A percentile compares a stretch with the other conserved stretches of the same genome.
Evolutionary conservation across 1,284 basidiomycete species (phyloP).

Genomic region (Schizophyllum amplum): DNA sequence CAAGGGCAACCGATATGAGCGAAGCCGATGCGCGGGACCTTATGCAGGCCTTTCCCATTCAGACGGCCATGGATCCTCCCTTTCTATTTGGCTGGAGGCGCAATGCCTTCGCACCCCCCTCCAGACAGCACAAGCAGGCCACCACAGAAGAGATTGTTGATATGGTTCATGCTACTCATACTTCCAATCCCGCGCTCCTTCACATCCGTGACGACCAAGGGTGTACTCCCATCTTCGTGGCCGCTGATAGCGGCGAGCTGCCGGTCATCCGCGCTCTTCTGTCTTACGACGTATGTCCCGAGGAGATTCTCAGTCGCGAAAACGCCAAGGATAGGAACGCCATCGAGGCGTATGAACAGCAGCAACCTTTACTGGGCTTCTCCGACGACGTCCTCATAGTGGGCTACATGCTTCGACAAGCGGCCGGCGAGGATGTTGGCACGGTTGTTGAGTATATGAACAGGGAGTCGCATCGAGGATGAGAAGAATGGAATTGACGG

Average conservation of each 20-base stretch:
- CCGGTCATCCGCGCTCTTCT: slow-evolving; percentile 4
- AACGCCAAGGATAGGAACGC: slow-evolving; percentile 4
- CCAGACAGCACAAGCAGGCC: too few relatives aligned
- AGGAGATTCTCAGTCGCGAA: slow-evolving; percentile 6
- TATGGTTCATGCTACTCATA: background rate
- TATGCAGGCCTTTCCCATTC: too few relatives aligned
- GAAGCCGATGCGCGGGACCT: too few relatives aligned
- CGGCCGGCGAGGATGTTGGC: background rate
- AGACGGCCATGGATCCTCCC: too few relatives aligned
- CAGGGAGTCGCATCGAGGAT: slow-evolving; percentile 5
- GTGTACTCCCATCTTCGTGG: slow-evolving; percentile 5
- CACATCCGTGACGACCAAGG: slow-evolving; percentile 2
- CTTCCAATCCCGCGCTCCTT: slow-evolving; percentile 1
- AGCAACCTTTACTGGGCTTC: background rate
- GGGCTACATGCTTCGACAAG: background rate
- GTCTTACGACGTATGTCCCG: background rate
- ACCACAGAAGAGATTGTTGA: background rate
- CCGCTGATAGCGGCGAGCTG: slow-evolving; percentile 4
- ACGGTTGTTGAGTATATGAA: slow-evolving; percentile 3
- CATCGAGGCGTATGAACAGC: slow-evolving; percentile 7
- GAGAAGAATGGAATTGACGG: too few relatives aligned
- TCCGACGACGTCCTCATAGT: slow-evolving; percentile 1
- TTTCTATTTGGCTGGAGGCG: too few relatives aligned
- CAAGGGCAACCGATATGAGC: too few relatives aligned
- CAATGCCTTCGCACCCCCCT: background rate